These are phyloP conservation scores for Pestalotiopsis sp. DNA, from an alignment of 2,329 filamentous ascomycete species.

Conservation along the genomic window DNA sequence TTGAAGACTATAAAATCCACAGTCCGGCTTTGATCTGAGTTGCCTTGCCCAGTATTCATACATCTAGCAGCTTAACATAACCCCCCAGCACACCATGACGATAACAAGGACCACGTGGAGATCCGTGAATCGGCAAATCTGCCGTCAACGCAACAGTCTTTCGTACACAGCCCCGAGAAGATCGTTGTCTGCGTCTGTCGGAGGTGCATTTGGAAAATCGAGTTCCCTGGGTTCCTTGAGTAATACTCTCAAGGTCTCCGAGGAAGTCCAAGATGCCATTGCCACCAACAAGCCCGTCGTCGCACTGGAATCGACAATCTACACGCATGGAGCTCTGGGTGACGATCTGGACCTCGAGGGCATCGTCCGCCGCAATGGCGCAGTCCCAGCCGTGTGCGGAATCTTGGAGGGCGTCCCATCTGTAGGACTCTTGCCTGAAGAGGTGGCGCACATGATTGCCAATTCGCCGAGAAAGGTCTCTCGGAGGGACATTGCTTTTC, in stretches of 20 bases:
- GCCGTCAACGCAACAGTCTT: neutral
- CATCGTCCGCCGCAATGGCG: constrained; percentile 79
- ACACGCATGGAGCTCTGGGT: constrained; percentile 91
- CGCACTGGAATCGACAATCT: constrained; percentile 93
- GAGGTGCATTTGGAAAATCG: constrained; percentile 14
- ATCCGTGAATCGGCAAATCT: neutral
- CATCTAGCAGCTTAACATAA: neutral
- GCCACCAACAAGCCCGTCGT: constrained; percentile 79
- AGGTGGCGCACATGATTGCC: constrained; percentile 75
- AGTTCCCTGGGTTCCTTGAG: constrained; percentile 34
- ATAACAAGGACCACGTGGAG: constrained; percentile 7
- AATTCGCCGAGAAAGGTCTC: constrained; percentile 80
- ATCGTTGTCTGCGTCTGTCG: constrained; percentile 18
- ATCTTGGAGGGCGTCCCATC: constrained; percentile 81
- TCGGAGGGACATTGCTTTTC: constrained; percentile 81
- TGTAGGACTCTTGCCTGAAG: constrained; percentile 74
- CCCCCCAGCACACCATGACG: neutral
- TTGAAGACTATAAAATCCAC: too few species aligned
- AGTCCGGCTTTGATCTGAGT: neutral
- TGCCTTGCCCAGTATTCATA: neutral
- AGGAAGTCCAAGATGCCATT: constrained; percentile 81
- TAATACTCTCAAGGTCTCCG: constrained; percentile 69
- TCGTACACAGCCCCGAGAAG: neutral
- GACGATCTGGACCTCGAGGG: constrained; percentile 73
- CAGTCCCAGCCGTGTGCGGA: constrained; percentile 87